phyloP scores from a whole-genome alignment of 148 eudicot species.

The Chenopodium berlandieri region DNA sequence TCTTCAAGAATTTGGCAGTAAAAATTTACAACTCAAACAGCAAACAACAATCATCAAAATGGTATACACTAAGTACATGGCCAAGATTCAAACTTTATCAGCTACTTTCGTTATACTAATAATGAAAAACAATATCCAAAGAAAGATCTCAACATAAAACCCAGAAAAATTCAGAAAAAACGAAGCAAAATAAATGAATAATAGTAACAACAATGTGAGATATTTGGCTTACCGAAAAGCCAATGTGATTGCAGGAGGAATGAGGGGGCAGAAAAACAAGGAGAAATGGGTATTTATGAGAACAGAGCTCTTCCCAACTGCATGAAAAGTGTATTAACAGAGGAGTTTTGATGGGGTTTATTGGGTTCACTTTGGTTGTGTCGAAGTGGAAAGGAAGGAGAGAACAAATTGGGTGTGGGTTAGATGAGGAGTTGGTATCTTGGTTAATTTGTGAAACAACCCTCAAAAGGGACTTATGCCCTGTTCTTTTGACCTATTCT shows the following conservation, averaged over 20 bases:
- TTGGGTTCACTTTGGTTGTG: conserved; percentile 16
- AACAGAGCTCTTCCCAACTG: not conserved
- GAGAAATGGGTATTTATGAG: conserved; percentile 12
- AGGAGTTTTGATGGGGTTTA: not conserved
- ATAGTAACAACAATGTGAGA: not conserved
- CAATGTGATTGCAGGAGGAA: conserved; percentile 6
- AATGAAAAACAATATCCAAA: not conserved
- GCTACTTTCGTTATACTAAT: not conserved
- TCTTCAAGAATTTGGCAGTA: not conserved
- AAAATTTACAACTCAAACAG: not conserved
- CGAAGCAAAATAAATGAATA: not conserved
- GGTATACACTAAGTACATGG: not conserved
- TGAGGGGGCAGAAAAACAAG: not conserved
- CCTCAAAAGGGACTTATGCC: too few relatives aligned
- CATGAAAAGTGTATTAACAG: not conserved
- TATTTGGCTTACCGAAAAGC: conserved; percentile 16
- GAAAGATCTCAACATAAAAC: not conserved
- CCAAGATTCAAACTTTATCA: not conserved
- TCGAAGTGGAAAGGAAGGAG: conserved; percentile 8
- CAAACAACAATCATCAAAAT: too few relatives aligned
- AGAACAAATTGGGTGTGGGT: conserved; percentile 17
- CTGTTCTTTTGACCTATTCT: too few relatives aligned
- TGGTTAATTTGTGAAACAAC: too few relatives aligned
- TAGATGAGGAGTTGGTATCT: conserved; percentile 14
- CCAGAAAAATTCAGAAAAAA: not conserved